Evolutionary conservation across 2,329 filamentous ascomycete genomes (phyloP).

Genomic region (Corniculantispora saksenae): DNA sequence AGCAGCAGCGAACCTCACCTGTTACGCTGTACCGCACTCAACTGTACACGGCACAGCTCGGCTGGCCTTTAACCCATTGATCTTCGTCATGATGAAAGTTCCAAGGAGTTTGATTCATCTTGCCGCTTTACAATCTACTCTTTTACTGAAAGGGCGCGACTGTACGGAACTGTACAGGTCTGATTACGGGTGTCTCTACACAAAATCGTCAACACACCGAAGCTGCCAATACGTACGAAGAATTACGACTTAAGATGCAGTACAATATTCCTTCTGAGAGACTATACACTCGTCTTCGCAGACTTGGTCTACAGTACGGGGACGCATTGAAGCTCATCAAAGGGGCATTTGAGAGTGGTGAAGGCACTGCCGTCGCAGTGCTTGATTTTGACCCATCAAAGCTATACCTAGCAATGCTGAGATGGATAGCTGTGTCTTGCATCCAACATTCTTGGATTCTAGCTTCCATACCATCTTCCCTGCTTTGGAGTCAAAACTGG

Average conservation of each 20-base stretch:
- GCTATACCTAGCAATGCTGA: slow-evolving; percentile 21
- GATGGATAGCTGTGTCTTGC: slow-evolving; percentile 18
- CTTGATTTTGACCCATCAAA: slow-evolving; percentile 25
- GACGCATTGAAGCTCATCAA: slow-evolving; percentile 27
- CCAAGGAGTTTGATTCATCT: slow-evolving; percentile 26
- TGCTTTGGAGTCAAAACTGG: slow-evolving; percentile 28
- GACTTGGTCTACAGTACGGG: slow-evolving; percentile 28
- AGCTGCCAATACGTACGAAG: not conserved
- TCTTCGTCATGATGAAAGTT: too few relatives aligned
- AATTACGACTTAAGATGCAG: not conserved
- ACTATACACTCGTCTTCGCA: slow-evolving; percentile 26
- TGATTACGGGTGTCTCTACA: slow-evolving; percentile 17
- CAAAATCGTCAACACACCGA: slow-evolving; percentile 17
- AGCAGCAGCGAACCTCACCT: too few relatives aligned
- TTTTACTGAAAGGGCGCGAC: slow-evolving; percentile 28
- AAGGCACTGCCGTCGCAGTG: slow-evolving; percentile 24
- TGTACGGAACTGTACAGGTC: slow-evolving; percentile 26
- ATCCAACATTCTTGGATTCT: slow-evolving; percentile 26
- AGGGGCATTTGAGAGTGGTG: slow-evolving; percentile 27
- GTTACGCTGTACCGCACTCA: too few relatives aligned
- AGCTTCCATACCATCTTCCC: slow-evolving; percentile 31
- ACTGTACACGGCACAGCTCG: too few relatives aligned
- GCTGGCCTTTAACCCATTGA: too few relatives aligned
- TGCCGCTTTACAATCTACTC: slow-evolving; percentile 30
- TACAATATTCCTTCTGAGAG: slow-evolving; percentile 18